phyloP scores from a whole-genome alignment of 2,329 filamentous ascomycete species.

The Cladosporium sphaerospermum region DNA sequence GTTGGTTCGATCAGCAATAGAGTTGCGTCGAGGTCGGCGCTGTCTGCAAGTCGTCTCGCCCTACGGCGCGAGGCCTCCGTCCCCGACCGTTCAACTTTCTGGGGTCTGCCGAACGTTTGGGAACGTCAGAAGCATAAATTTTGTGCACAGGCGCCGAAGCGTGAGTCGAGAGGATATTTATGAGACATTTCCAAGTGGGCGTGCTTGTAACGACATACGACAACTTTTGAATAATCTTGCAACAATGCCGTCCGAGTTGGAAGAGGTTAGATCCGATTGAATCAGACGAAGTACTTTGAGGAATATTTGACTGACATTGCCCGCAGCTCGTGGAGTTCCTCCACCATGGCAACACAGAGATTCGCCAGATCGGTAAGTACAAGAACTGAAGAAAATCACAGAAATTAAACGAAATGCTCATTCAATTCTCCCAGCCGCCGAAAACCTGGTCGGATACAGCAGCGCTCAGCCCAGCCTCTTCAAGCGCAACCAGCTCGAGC shows the following conservation, averaged over 20 bases:
- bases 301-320: slow-evolving; percentile 13
- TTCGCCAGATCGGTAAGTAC: slow-evolving; percentile 66
- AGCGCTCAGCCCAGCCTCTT: slow-evolving; percentile 74
- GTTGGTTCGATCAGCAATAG: too few relatives aligned
- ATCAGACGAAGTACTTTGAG: not conserved
- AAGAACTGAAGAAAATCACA: not conserved
- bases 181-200: not conserved
- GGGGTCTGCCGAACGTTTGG: too few relatives aligned
- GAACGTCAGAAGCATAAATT: slow-evolving; percentile 1
- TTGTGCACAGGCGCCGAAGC: not conserved
- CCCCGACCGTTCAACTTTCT: not conserved
- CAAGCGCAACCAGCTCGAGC: slow-evolving; percentile 70
- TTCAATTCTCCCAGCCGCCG: slow-evolving; percentile 53
- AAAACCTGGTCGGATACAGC: slow-evolving; percentile 79
- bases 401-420: slow-evolving; percentile 13
- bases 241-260: slow-evolving; percentile 12
- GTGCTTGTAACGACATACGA: too few relatives aligned
- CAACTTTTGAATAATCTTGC: not conserved
- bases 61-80: not conserved
- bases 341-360: slow-evolving; percentile 83
- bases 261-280: not conserved
- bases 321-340: slow-evolving; percentile 83
- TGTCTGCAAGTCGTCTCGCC: too few relatives aligned
- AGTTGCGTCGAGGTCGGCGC: too few relatives aligned
- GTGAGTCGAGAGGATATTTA: slow-evolving; percentile 17